phyloP scores from a whole-genome alignment of 306 rosid species.

The Prosopis cineraria region DNA sequence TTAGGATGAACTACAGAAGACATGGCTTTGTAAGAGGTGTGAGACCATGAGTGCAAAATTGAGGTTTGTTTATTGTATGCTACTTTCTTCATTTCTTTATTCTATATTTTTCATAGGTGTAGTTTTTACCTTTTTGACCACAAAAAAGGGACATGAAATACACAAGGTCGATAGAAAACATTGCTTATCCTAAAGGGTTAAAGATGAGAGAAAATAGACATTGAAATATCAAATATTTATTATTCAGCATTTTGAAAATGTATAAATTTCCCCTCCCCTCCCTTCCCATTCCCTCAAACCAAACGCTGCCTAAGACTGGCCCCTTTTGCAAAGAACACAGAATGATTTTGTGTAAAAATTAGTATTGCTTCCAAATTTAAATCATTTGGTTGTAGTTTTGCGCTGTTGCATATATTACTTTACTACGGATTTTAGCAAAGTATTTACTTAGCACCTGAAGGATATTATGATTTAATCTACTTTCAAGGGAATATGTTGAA shows the following conservation, averaged over 20 bases:
- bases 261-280: too few species aligned
- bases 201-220: not conserved
- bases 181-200: slow-evolving; percentile 16
- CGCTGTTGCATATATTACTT: not conserved
- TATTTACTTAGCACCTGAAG: not conserved
- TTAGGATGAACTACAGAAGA: slow-evolving; percentile 86
- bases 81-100: slow-evolving; percentile 20
- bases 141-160: slow-evolving; percentile 2
- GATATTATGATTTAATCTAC: not conserved
- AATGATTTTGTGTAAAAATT: not conserved
- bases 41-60: slow-evolving; percentile 89
- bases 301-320: too few species aligned
- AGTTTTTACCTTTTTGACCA: slow-evolving; percentile 18
- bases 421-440: not conserved
- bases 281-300: too few species aligned
- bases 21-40: slow-evolving; percentile 93
- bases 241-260: slow-evolving; percentile 2
- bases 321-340: not conserved
- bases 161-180: slow-evolving; percentile 1
- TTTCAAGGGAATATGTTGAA: not conserved
- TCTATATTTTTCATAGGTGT: not conserved
- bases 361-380: not conserved
- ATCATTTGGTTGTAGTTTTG: not conserved
- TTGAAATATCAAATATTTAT: too few species aligned
- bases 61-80: slow-evolving; percentile 58